Conservation (phyloP, 129 eudicot species). For the Kitagawia praeruptora region DNA sequence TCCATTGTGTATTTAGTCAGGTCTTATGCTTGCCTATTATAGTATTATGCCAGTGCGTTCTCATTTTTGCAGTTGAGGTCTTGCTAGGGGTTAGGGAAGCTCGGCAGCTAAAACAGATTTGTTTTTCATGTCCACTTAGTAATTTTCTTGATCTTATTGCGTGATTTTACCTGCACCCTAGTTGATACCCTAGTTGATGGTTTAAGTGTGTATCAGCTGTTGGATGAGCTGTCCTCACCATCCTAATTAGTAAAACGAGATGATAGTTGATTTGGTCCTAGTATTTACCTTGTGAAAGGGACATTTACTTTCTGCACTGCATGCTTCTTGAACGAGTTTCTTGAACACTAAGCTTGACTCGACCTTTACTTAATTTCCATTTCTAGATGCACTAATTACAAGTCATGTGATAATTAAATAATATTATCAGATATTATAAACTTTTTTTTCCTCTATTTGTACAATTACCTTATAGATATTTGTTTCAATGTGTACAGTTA, state of each 20-base stretch:
- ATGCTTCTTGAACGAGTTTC: background rate
- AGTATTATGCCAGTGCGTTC: conserved; percentile 15
- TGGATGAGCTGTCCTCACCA: background rate
- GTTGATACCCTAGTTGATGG: background rate
- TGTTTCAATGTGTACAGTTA: background rate
- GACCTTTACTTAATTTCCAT: background rate
- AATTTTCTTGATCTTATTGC: conserved; percentile 42
- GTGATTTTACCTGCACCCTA: conserved; percentile 9
- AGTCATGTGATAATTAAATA: background rate
- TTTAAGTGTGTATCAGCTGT: background rate
- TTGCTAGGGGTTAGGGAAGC: conserved; percentile 53
- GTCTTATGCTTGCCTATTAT: background rate
- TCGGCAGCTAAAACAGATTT: conserved; percentile 52
- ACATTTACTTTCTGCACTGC: background rate
- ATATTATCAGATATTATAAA: too few species aligned
- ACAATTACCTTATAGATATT: background rate
- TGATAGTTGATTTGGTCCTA: background rate
- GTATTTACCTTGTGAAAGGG: background rate
- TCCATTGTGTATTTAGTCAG: conserved; percentile 11
- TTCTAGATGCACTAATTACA: background rate
- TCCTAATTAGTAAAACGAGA: background rate
- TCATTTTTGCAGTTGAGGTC: conserved; percentile 15
- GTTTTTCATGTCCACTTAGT: conserved; percentile 42
- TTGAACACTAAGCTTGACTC: background rate
- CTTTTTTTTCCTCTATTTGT: background rate